A percentile compares a stretch with the other conserved stretches of the same genome.
Evolutionary conservation across 352 stramenopile genomes (phyloP).

Genomic region (Phytophthora palmivora): DNA sequence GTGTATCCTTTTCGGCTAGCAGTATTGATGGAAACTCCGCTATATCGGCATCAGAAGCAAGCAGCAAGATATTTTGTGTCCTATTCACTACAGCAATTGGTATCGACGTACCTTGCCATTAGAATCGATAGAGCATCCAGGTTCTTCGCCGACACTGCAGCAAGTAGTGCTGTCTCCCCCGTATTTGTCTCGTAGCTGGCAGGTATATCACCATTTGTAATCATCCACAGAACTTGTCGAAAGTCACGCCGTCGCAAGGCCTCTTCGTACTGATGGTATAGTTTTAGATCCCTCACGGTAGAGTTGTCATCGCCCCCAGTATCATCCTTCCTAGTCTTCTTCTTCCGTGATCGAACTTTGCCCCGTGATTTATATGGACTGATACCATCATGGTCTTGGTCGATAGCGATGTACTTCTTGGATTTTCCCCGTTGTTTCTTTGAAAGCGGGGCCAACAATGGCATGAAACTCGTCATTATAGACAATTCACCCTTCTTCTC

Average conservation of each 20-base stretch:
- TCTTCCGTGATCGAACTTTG: conserved; percentile 2
- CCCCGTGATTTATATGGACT: conserved; percentile 16
- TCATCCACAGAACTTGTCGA: conserved; percentile 68
- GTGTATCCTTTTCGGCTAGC: conserved; percentile 69
- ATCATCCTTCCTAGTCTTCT: conserved; percentile 1
- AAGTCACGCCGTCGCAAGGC: conserved; percentile 71
- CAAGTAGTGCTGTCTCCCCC: conserved; percentile 69
- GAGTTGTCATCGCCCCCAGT: too few species aligned
- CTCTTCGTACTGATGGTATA: conserved; percentile 49
- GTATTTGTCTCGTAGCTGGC: conserved; percentile 58
- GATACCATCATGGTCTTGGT: neutral
- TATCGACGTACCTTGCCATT: conserved; percentile 46
- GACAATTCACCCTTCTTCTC: conserved; percentile 6
- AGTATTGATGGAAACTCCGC: conserved; percentile 63
- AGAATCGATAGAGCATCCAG: conserved; percentile 47
- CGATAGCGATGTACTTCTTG: conserved; percentile 25
- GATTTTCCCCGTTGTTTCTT: conserved; percentile 27
- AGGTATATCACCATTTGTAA: conserved; percentile 60
- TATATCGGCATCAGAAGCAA: conserved; percentile 17
- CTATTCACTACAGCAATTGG: neutral
- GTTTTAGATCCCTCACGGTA: conserved; percentile 17
- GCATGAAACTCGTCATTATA: conserved; percentile 24
- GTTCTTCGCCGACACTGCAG: conserved; percentile 58
- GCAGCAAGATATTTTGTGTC: neutral
- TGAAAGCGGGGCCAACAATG: conserved; percentile 16